A percentile compares a stretch with the other conserved stretches of the same genome.
phyloP scores from a whole-genome alignment of 306 rosid species.

The Mucuna pruriens region DNA sequence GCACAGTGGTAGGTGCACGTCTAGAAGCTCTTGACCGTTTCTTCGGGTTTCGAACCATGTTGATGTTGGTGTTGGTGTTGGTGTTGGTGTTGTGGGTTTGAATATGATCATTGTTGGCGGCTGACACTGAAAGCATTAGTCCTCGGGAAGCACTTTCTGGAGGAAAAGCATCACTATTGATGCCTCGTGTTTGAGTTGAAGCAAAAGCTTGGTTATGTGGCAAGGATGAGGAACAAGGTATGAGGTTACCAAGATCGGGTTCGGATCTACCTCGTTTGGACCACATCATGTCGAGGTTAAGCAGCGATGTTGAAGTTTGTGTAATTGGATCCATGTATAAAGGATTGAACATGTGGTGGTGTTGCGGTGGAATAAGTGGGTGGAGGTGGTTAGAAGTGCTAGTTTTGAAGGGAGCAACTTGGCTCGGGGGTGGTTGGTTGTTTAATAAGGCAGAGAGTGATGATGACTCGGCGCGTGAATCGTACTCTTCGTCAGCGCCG shows the following conservation, averaged over 20 bases:
- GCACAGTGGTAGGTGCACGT: slow-evolving; percentile 91
- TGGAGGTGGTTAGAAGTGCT: slow-evolving; percentile 1
- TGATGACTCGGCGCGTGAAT: slow-evolving; percentile 74
- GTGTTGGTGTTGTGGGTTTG: slow-evolving; percentile 25
- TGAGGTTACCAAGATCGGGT: slow-evolving; percentile 46
- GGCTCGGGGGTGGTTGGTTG: slow-evolving; percentile 28
- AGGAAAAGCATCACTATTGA: slow-evolving; percentile 31
- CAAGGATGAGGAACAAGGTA: slow-evolving; percentile 34
- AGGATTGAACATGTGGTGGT: slow-evolving; percentile 50
- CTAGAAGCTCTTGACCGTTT: slow-evolving; percentile 86
- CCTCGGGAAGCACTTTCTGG: slow-evolving; percentile 42
- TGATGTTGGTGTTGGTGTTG: slow-evolving; percentile 29
- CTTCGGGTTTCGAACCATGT: slow-evolving; percentile 70
- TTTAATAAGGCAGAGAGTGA: slow-evolving; percentile 54
- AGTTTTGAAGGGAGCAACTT: slow-evolving; percentile 38
- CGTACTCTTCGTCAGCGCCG: slow-evolving; percentile 84
- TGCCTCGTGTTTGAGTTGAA: slow-evolving; percentile 37
- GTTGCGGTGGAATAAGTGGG: not conserved
- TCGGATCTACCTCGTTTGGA: slow-evolving; percentile 60
- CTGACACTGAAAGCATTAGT: slow-evolving; percentile 40
- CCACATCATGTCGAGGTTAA: slow-evolving; percentile 58
- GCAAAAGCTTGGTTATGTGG: slow-evolving; percentile 41
- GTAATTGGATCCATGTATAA: slow-evolving; percentile 56
- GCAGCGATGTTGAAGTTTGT: not conserved
- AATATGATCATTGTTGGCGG: slow-evolving; percentile 38